Evolutionary conservation across 345 rosid genomes (phyloP), one percentile per base, ranked within the genome.

Genomic region (Excoecaria cochinchinensis): DNA sequence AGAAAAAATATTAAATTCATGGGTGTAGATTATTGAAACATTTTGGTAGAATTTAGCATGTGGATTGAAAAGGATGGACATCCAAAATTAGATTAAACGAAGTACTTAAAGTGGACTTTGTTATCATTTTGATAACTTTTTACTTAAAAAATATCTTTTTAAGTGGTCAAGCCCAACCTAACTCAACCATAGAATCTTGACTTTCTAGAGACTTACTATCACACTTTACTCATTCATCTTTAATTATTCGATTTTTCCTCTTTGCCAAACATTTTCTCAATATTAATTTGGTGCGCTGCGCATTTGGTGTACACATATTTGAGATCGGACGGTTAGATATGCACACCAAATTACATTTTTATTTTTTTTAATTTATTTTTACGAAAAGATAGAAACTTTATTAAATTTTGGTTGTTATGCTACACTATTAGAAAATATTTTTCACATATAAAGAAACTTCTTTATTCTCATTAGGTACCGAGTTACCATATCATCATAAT

Each of bases 141-240:
- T 42, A 44, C 52, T 42, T 44, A n/a, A 67, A 44, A 2, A 67
- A 24, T 47, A 17, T 48, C 48, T 13, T 13, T 47, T 47, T 24
- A 68, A 50, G 24, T 51, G 39, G 59, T 69, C 58, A 69, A 69
- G 59, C 72, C 58, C 10, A 69, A 69, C 72, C 72, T 50, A 69
- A 69, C 72, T 50, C 72, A 69, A 50, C 58, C 55, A 50, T 55
- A 8, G 11, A 69, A 69, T 69, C 58, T 69, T 50, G 72, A 69
- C 72, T 69, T 69, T 69, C 22, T 31, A 69, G 72, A 63, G 59
- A 48, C 56, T 8, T 0, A 21, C 0, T 17, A 69, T 51, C 4
- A 50, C 14, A 50, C 6, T 69, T 62, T 50, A 50, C 59, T 50
- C 42, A 63, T 63, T 39, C 12, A 11, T 69, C 36, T 69, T 51